Base-by-base conservation (phyloP, 2,329 filamentous ascomycete genomes). In the Aspergillus brasiliensis region DNA sequence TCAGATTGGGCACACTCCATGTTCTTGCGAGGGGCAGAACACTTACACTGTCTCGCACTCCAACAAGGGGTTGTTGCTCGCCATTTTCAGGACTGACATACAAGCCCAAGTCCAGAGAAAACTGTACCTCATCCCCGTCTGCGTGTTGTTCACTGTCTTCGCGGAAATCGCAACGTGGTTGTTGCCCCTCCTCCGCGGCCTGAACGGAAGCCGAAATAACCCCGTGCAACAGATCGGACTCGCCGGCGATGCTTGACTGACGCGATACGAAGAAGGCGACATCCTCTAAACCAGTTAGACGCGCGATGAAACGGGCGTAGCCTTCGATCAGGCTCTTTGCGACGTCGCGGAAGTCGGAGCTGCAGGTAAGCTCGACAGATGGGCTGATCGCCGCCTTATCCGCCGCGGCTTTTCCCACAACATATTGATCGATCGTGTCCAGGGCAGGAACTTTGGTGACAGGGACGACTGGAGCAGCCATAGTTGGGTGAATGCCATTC, bases 391-490 rank as follows among this genome's bases (percentile, higher is more conserved):
- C 61, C 31, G 61, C 47, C 7, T 42, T 8, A 51, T 46, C 38
- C 2, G 40, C 57, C 8, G 48, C 28, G 44, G 54, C 13, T 10
- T 40, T 56, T n/a, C 65, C 57, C 13, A 64, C 59, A 13, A 55
- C 64, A 61, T 71, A 70, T 21, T 57, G 65, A 56, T 72, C 68
- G 55, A 67, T 56, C 3, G 68, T 69, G 48, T 72, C 66, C 52
- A 72, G 56, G 8, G 67, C 62, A 34, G 69, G 69, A 34, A 72
- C 57, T 52, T 68, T 72, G 23, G 69, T 71, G 15, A 68, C 55
- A 1, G 69, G 69, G 15, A 66, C 34, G 40, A 58, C 27, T n/a
- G 64, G 60, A 46, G 42, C 10, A 42, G 31, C 11, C 19, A 55
- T 42, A 23, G 17, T 25, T 17, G 46, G 31, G 31, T 21, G 28